These are phyloP conservation scores for Micromonas pusilla DNA, from an alignment of 139 green algal genomes.

Conservation along the genomic window DNA sequence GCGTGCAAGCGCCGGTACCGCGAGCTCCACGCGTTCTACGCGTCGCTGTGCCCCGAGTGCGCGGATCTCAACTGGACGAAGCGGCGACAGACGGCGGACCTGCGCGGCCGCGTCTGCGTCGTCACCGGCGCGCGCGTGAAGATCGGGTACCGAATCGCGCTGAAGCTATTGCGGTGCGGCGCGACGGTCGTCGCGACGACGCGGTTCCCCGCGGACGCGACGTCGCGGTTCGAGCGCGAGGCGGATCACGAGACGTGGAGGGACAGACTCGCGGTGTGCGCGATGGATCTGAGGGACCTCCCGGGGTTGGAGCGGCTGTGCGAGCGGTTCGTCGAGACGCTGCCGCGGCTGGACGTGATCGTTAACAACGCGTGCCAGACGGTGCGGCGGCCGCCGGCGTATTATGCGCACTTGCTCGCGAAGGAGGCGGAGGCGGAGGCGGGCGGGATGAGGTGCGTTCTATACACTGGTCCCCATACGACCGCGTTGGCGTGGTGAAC, in stretches of 20 bases:
- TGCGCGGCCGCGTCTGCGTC: slow-evolving; percentile 6
- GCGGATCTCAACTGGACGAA: slow-evolving; percentile 26
- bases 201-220: slow-evolving; percentile 23
- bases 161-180: slow-evolving; percentile 23
- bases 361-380: slow-evolving; percentile 33
- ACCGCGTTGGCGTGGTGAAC: neutral
- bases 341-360: slow-evolving; percentile 26
- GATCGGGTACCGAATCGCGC: slow-evolving; percentile 26
- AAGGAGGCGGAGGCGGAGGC: slow-evolving; percentile 1
- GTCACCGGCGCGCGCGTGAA: slow-evolving; percentile 34
- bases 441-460: neutral
- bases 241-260: neutral
- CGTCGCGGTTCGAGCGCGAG: neutral
- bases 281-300: slow-evolving; percentile 27
- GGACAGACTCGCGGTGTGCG: neutral
- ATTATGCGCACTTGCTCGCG: slow-evolving; percentile 26
- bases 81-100: slow-evolving; percentile 14
- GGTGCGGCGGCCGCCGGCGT: slow-evolving; percentile 26
- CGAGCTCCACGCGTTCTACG: slow-evolving; percentile 28
- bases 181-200: slow-evolving; percentile 27
- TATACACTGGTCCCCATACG: neutral
- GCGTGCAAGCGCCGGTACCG: slow-evolving; percentile 26
- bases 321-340: neutral
- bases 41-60: slow-evolving; percentile 24
- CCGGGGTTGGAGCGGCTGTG: slow-evolving; percentile 11